Evolutionary conservation across 345 rosid species (phyloP).

Genomic region (Hevea brasiliensis): DNA sequence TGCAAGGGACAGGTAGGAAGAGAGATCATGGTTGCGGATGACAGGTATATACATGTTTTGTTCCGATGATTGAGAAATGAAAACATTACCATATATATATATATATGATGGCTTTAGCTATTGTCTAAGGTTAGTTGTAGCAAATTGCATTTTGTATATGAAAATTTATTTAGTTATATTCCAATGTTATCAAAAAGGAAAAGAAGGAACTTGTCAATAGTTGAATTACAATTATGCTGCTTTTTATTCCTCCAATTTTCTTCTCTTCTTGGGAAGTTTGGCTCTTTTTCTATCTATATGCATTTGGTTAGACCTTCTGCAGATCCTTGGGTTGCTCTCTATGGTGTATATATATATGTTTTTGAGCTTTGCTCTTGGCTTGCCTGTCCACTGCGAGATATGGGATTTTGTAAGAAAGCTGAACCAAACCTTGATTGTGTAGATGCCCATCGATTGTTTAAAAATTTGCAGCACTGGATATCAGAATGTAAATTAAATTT

Average conservation of each 20-base stretch:
- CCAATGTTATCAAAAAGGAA: neutral
- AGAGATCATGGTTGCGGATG: neutral
- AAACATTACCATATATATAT: neutral
- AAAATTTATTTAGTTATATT: constrained; percentile 5
- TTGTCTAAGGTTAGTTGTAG: neutral
- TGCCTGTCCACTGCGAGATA: too few relatives aligned
- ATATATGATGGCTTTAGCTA: neutral
- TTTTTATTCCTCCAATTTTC: neutral
- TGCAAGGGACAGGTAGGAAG: neutral
- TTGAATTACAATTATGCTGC: neutral
- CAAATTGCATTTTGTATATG: constrained; percentile 13
- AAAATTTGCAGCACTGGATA: too few relatives aligned
- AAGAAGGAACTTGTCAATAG: neutral
- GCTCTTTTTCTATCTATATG: too few relatives aligned
- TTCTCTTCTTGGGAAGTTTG: neutral
- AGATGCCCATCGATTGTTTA: too few relatives aligned
- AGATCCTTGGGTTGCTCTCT: too few relatives aligned
- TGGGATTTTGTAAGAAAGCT: too few relatives aligned
- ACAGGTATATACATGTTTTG: neutral
- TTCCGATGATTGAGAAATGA: neutral
- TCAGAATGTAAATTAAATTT: too few relatives aligned
- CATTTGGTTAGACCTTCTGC: too few relatives aligned
- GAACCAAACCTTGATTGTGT: too few relatives aligned
- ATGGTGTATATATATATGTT: too few relatives aligned
- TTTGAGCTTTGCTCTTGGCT: too few relatives aligned